phyloP scores from a whole-genome alignment of 495 filamentous ascomycete genomes.

The Aspergillus mulundensis region DNA sequence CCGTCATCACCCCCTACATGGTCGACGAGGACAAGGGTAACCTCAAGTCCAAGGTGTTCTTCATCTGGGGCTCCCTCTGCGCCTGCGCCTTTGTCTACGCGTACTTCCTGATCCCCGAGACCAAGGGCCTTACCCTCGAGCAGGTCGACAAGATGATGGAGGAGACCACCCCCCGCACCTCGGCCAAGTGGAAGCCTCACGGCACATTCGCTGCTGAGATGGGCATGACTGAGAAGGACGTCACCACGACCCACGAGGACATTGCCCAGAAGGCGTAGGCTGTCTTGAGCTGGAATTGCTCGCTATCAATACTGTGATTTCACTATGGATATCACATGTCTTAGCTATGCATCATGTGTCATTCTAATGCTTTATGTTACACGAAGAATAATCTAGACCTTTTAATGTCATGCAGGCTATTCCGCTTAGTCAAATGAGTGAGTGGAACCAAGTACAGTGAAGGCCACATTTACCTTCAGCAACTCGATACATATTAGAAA shows the following conservation, averaged over 20 bases:
- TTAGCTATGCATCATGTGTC: slow-evolving; percentile 6
- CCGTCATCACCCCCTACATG: slow-evolving; percentile 78
- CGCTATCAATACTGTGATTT: background rate
- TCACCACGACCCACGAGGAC: slow-evolving; percentile 23
- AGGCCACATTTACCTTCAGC: too few species aligned
- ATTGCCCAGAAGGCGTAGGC: slow-evolving; percentile 33
- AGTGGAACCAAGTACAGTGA: too few species aligned
- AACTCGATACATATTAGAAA: too few species aligned
- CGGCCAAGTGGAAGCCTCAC: slow-evolving; percentile 70
- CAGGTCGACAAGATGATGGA: slow-evolving; percentile 90
- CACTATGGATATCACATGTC: slow-evolving; percentile 1
- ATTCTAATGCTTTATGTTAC: slow-evolving; percentile 3
- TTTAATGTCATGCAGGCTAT: background rate
- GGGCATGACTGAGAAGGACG: slow-evolving; percentile 44
- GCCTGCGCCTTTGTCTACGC: slow-evolving; percentile 61
- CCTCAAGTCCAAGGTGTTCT: slow-evolving; percentile 77
- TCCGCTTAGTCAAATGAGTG: too few species aligned
- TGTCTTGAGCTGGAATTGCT: background rate
- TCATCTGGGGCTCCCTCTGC: slow-evolving; percentile 77
- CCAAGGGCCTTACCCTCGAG: slow-evolving; percentile 83
- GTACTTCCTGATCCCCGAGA: slow-evolving; percentile 80
- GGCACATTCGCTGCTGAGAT: slow-evolving; percentile 67
- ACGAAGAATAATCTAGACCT: slow-evolving; percentile 1
- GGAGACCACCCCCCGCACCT: slow-evolving; percentile 72
- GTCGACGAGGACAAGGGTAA: slow-evolving; percentile 61